These are phyloP conservation scores for Yamagishiella unicocca DNA, from an alignment of 139 green algal species.

Conservation along the genomic window DNA sequence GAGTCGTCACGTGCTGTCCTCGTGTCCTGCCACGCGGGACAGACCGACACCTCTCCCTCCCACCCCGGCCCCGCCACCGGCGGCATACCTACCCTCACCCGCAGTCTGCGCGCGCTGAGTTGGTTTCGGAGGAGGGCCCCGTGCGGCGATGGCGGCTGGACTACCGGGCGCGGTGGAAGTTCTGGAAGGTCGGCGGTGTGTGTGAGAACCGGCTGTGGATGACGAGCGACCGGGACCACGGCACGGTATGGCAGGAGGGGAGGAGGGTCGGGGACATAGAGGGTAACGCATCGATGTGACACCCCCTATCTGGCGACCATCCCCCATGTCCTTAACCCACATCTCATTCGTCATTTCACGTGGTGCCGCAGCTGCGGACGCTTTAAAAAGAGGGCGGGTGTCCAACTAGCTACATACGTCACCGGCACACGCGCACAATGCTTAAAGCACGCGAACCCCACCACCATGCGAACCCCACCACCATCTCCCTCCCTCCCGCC, in stretches of 20 bases:
- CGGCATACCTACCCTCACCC: not conserved
- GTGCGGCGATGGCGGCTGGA: slow-evolving; percentile 56
- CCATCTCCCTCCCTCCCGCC: not conserved
- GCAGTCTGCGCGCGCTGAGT: slow-evolving; percentile 1
- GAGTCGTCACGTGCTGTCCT: no score
- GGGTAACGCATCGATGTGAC: no score
- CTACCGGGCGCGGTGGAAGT: slow-evolving; percentile 58
- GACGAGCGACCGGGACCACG: slow-evolving; percentile 51
- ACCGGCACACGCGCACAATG: no score
- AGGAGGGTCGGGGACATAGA: not conserved
- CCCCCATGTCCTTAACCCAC: not conserved
- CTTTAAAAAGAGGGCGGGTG: no score
- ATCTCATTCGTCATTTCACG: not conserved
- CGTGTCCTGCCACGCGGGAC: no score
- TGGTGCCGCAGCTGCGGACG: no score
- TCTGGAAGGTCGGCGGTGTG: slow-evolving; percentile 62
- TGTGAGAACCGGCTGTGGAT: slow-evolving; percentile 60
- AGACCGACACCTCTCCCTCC: not conserved
- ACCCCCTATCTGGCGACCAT: no score
- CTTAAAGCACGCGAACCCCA: no score
- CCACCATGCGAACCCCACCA: no score
- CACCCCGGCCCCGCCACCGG: not conserved
- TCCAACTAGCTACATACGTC: no score
- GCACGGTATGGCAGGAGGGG: slow-evolving; percentile 54
- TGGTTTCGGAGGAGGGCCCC: slow-evolving; percentile 55